Evolutionary conservation across 2,329 filamentous ascomycete species (phyloP).

Genomic region (Gnomoniopsis sp.): DNA sequence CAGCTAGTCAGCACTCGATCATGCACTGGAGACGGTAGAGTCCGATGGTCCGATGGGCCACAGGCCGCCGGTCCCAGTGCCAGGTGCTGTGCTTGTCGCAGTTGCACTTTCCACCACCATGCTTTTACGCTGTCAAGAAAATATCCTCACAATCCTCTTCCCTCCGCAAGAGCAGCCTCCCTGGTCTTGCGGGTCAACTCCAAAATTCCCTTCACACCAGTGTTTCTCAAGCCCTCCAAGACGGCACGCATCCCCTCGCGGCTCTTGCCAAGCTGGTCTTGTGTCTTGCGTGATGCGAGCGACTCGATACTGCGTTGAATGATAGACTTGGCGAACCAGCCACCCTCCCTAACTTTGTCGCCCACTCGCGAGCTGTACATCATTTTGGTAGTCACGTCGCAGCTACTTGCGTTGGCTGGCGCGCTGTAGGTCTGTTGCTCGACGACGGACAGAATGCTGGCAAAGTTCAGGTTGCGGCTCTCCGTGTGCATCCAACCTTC

Average conservation of each 20-base stretch:
- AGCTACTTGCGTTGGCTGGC: slow-evolving; percentile 36
- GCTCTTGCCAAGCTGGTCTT: slow-evolving; percentile 75
- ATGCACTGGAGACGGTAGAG: not conserved
- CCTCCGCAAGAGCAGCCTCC: slow-evolving; percentile 24
- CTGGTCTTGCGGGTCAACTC: slow-evolving; percentile 48
- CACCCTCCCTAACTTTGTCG: slow-evolving; percentile 56
- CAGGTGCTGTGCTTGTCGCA: not conserved
- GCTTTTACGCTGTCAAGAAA: not conserved
- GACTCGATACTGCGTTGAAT: slow-evolving; percentile 77
- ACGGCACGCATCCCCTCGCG: slow-evolving; percentile 82
- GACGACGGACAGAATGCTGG: slow-evolving; percentile 73
- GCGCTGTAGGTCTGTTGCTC: slow-evolving; percentile 69
- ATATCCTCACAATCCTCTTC: slow-evolving; percentile 1
- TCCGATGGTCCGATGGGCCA: not conserved
- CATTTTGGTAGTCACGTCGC: slow-evolving; percentile 70
- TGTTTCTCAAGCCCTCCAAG: slow-evolving; percentile 63
- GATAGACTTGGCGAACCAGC: slow-evolving; percentile 40
- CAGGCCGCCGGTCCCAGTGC: no score
- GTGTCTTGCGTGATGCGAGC: slow-evolving; percentile 72
- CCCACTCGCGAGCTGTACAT: slow-evolving; percentile 71
- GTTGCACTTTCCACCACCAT: not conserved
- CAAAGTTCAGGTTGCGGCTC: slow-evolving; percentile 78
- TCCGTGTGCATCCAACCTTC: slow-evolving; percentile 83
- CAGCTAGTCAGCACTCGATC: not conserved
- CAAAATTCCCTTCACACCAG: slow-evolving; percentile 54